These are phyloP conservation scores for Solanum ahanhuiri DNA, from an alignment of 257 asterid genomes.

Conservation along the genomic window DNA sequence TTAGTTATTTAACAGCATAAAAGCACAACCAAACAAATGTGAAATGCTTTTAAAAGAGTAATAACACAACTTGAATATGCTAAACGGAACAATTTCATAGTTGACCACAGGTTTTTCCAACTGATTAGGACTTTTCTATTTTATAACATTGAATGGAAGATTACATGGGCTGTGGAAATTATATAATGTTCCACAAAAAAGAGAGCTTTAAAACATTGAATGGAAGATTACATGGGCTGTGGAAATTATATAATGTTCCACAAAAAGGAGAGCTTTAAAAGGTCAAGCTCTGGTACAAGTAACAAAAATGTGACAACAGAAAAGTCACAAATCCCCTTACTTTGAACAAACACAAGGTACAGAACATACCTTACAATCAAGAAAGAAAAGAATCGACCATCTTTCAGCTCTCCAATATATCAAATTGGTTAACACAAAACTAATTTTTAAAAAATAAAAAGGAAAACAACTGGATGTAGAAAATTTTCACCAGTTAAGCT, in stretches of 20 bases:
- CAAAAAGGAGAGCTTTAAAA: background rate
- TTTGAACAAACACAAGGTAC: background rate
- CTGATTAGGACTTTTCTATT: background rate
- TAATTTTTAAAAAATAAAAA: accelerated
- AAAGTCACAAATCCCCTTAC: background rate
- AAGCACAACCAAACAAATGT: background rate
- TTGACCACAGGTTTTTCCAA: background rate
- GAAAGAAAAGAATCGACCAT: background rate
- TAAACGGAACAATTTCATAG: background rate
- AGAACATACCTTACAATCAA: constrained; percentile 3
- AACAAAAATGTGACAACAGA: no score
- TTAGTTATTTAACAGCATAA: background rate
- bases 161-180: background rate
- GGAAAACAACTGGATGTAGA: background rate
- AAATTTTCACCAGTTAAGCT: constrained; percentile 29
- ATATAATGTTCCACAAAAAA: background rate
- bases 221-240: background rate
- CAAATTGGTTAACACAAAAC: background rate
- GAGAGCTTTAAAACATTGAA: background rate
- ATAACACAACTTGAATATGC: background rate
- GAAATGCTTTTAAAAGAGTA: background rate
- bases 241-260: background rate
- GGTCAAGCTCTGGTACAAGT: no score
- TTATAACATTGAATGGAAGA: background rate
- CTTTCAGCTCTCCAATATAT: constrained; percentile 13